These are phyloP conservation scores for Marsdenia floribunda DNA, from an alignment of 257 asterid genomes.

Conservation along the genomic window DNA sequence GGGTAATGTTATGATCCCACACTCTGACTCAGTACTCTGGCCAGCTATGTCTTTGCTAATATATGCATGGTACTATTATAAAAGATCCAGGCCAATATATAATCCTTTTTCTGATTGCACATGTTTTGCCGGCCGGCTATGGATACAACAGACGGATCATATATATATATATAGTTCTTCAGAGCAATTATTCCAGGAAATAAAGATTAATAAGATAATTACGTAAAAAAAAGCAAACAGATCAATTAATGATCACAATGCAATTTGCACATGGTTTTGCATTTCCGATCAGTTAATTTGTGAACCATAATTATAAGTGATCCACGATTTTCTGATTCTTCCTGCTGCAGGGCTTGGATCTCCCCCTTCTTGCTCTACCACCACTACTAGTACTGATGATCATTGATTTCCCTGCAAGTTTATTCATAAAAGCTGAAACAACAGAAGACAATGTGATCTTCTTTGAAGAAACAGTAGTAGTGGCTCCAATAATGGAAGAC, in stretches of 20 bases:
- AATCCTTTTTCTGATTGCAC: neutral
- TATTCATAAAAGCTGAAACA: constrained; percentile 11
- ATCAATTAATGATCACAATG: too few relatives aligned
- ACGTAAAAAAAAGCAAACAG: neutral
- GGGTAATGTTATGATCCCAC: too few relatives aligned
- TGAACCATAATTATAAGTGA: too few relatives aligned
- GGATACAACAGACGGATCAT: neutral
- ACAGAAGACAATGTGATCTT: constrained; percentile 18
- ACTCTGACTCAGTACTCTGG: too few relatives aligned
- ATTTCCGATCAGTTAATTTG: too few relatives aligned
- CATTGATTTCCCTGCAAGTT: constrained; percentile 14
- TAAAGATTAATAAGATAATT: neutral
- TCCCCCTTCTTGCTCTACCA: constrained; percentile 3
- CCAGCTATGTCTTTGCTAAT: too few relatives aligned
- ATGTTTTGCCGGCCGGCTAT: neutral
- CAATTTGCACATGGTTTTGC: too few relatives aligned
- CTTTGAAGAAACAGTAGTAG: neutral
- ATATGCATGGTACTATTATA: too few relatives aligned
- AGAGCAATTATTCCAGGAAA: neutral
- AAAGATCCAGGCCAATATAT: neutral
- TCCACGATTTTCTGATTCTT: too few relatives aligned
- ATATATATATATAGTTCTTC: neutral
- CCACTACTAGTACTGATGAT: neutral
- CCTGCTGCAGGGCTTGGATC: neutral
- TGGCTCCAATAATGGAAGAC: constrained; percentile 5